A percentile compares a stretch with the other conserved stretches of the same genome.
Evolutionary conservation across 345 rosid species (phyloP).

Genomic region (Odontarrhena argentea): DNA sequence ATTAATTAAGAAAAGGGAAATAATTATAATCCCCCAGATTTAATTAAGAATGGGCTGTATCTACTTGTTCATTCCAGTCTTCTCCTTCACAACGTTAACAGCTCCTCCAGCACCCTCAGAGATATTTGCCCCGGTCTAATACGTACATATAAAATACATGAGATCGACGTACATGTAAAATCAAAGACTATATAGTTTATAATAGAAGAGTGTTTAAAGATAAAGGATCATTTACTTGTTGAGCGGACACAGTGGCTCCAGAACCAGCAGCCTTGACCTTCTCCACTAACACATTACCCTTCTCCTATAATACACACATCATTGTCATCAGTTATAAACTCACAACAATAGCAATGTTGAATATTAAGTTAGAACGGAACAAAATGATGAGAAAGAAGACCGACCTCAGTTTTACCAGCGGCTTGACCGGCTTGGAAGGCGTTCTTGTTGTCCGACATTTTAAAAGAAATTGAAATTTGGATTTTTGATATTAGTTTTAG

Average conservation of each 20-base stretch:
- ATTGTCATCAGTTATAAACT: not conserved
- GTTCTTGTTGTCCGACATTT: slow-evolving; percentile 52
- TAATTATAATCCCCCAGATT: not conserved
- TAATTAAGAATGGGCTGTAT: not conserved
- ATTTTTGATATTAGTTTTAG: not conserved
- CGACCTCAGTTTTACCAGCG: slow-evolving; percentile 59
- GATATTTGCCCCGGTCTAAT: slow-evolving; percentile 59
- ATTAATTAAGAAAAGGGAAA: slow-evolving; percentile 2
- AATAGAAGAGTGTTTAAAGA: not conserved
- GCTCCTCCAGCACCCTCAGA: slow-evolving; percentile 58
- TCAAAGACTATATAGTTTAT: not conserved
- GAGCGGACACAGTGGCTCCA: slow-evolving; percentile 50
- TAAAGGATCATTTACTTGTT: slow-evolving; percentile 44
- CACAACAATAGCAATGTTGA: no score
- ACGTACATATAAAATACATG: not conserved
- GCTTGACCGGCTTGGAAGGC: slow-evolving; percentile 56
- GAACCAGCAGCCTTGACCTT: slow-evolving; percentile 53
- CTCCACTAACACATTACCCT: slow-evolving; percentile 53
- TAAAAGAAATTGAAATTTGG: not conserved
- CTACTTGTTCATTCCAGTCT: slow-evolving; percentile 55
- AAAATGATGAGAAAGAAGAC: slow-evolving; percentile 5
- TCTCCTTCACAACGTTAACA: slow-evolving; percentile 61
- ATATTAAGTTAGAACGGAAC: not conserved
- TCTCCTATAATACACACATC: slow-evolving; percentile 51
- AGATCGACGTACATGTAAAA: not conserved